Evolutionary conservation across 441 rosid species (phyloP), one percentile per base, ranked within the genome.

Genomic region (Erysimum cheiri): DNA sequence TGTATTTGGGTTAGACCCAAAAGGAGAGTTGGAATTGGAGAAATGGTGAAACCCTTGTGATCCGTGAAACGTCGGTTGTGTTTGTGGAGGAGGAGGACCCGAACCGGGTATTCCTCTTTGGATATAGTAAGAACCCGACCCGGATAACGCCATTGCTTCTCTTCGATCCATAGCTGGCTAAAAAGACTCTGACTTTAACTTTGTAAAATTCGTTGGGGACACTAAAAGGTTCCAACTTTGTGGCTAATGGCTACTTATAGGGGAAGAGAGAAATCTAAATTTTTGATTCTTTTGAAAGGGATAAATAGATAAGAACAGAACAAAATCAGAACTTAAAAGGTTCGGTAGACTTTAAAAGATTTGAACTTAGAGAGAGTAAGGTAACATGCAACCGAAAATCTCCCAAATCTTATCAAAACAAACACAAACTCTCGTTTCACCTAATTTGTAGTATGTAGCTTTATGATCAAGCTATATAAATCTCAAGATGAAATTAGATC

Each of bases 141-240:
- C 96, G 61, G 91, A 46, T 28, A 85, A 78, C 73, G 85, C 78
- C 88, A 93, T 89, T 55, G 93, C 82, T 61, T 91, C 98, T 80
- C 94, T 88, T 82, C 93, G 87, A 89, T 94, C 98, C 97, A 94
- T 94, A 80, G 91, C 87, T 85, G 81, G 3, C 15, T 2, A 44
- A n/a, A 40, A 71, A 29, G 43, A 28, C 50, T 59, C 32, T 32
- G 28, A 47, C 65, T 57, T 57, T 33, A 22, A 67, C 60, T 37
- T 64, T 68, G 36, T 40, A 48, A 15, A 49, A 36, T 70, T 68
- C 55, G 35, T 39, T 17, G 17, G 49, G 66, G 60, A 29, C 54
- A 24, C 29, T 48, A 19, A 62, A 74, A 54, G 69, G 50, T 68
- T 74, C 65, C 15, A 55, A 61, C 69, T 69, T 62, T 69, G 64